A percentile compares a stretch with the other conserved stretches of the same genome.
Evolutionary conservation across 106 monocot genomes (phyloP).

Genomic region (Dioscorea dumetorum): DNA sequence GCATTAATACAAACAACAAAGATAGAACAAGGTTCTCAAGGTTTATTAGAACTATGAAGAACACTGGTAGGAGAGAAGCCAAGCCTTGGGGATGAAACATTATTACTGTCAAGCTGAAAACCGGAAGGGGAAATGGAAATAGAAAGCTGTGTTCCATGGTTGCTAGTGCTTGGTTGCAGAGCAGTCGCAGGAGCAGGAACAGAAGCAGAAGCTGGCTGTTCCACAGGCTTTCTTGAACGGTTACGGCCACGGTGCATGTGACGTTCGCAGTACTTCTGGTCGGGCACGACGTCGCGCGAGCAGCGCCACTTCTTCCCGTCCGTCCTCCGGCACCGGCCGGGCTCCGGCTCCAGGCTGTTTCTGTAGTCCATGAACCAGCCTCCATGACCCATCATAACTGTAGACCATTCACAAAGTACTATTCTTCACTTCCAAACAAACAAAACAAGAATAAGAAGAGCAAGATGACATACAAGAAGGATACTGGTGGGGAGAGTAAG

Average conservation of each 20-base stretch:
- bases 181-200: background rate
- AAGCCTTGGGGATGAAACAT: slow-evolving; percentile 16
- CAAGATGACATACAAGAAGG: slow-evolving; percentile 30
- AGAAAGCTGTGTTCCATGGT: slow-evolving; percentile 4
- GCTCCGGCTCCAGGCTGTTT: slow-evolving; percentile 76
- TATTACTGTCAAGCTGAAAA: slow-evolving; percentile 11
- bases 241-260: slow-evolving; percentile 78
- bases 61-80: slow-evolving; percentile 32
- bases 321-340: slow-evolving; percentile 68
- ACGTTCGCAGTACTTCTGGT: slow-evolving; percentile 86
- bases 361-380: slow-evolving; percentile 49
- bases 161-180: background rate
- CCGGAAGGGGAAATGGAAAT: slow-evolving; percentile 10
- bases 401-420: background rate
- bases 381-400: slow-evolving; percentile 24
- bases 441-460: background rate
- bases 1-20: too few relatives aligned
- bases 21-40: background rate
- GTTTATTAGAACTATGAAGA: slow-evolving; percentile 16
- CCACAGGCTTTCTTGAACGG: slow-evolving; percentile 92
- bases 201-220: slow-evolving; percentile 7
- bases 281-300: slow-evolving; percentile 52
- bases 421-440: background rate
- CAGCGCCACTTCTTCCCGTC: slow-evolving; percentile 89
- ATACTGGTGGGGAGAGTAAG: slow-evolving; percentile 23